Evolutionary conservation across 2,329 filamentous ascomycete genomes (phyloP).

Genomic region (Ceratocystis ficicola): DNA sequence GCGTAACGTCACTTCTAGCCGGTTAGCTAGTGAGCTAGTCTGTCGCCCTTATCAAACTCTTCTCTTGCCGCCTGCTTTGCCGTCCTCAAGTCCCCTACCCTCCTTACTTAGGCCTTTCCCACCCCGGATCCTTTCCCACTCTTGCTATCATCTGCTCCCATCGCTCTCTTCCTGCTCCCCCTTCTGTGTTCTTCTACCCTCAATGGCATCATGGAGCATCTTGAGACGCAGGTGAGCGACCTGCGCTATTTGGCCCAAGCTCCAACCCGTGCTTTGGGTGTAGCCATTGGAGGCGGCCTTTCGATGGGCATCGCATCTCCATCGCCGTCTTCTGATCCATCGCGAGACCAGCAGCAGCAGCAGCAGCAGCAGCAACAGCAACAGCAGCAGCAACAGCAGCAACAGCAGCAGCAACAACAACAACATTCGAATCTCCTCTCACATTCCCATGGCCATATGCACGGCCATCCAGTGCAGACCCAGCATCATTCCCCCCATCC

Average conservation of each 20-base stretch:
- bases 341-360: slow-evolving; percentile 33
- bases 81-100: not conserved
- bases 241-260: slow-evolving; percentile 40
- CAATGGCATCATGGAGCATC: slow-evolving; percentile 38
- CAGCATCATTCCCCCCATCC: not conserved
- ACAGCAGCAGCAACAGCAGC: slow-evolving; percentile 29
- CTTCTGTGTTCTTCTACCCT: slow-evolving; percentile 5
- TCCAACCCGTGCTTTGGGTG: slow-evolving; percentile 28
- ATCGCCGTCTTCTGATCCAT: slow-evolving; percentile 36
- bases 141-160: not conserved
- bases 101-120: not conserved
- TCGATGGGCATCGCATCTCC: slow-evolving; percentile 28
- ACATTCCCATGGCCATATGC: slow-evolving; percentile 10
- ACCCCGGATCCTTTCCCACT: not conserved
- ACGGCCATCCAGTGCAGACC: slow-evolving; percentile 10
- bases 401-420: slow-evolving; percentile 14
- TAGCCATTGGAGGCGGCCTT: slow-evolving; percentile 22
- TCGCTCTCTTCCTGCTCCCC: not conserved
- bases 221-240: slow-evolving; percentile 43
- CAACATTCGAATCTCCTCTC: not conserved
- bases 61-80: not conserved
- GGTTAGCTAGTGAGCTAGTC: not conserved
- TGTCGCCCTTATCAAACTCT: not conserved
- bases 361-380: slow-evolving; percentile 22
- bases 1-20: not conserved